These are phyloP conservation scores for Trichosporon ovoides DNA, from an alignment of 1,284 basidiomycete genomes.

Conservation along the genomic window DNA sequence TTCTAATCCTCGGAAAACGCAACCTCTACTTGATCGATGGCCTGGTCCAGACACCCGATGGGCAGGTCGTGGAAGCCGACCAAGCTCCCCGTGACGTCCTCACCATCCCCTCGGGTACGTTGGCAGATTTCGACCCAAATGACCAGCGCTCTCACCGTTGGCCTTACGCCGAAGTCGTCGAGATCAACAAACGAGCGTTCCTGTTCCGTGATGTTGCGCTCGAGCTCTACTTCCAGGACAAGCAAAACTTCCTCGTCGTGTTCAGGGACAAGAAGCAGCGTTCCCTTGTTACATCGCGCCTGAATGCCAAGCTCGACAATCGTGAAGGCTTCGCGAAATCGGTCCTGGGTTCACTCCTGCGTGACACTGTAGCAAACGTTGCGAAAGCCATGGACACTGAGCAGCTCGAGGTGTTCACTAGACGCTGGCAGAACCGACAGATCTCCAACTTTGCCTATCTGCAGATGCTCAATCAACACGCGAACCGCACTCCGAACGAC, in stretches of 20 bases:
- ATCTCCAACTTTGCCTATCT: conserved; percentile 85
- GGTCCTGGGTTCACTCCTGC: conserved; percentile 46
- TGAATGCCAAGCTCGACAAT: conserved; percentile 49
- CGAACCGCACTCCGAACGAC: conserved; percentile 83
- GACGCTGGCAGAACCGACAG: conserved; percentile 77
- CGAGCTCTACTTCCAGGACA: conserved; percentile 87
- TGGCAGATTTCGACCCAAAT: conserved; percentile 68
- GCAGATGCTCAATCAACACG: conserved; percentile 79
- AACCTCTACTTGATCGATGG: conserved; percentile 90
- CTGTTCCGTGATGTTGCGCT: conserved; percentile 86
- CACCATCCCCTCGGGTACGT: conserved; percentile 72
- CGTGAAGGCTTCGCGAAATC: conserved; percentile 40
- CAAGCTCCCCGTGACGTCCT: conserved; percentile 78
- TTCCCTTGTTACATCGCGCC: conserved; percentile 59
- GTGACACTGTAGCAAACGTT: conserved; percentile 46
- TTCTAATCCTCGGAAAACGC: conserved; percentile 76
- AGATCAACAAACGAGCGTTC: conserved; percentile 74
- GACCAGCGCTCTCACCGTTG: conserved; percentile 69
- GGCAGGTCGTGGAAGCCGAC: conserved; percentile 81
- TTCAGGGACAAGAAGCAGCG: conserved; percentile 66
- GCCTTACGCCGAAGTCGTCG: conserved; percentile 71
- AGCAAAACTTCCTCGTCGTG: conserved; percentile 71
- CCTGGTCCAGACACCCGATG: conserved; percentile 77
- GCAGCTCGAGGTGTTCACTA: conserved; percentile 47
- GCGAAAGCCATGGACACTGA: conserved; percentile 44